phyloP scores from a whole-genome alignment of 305 asterid species.

The Nicotiana rustica region DNA sequence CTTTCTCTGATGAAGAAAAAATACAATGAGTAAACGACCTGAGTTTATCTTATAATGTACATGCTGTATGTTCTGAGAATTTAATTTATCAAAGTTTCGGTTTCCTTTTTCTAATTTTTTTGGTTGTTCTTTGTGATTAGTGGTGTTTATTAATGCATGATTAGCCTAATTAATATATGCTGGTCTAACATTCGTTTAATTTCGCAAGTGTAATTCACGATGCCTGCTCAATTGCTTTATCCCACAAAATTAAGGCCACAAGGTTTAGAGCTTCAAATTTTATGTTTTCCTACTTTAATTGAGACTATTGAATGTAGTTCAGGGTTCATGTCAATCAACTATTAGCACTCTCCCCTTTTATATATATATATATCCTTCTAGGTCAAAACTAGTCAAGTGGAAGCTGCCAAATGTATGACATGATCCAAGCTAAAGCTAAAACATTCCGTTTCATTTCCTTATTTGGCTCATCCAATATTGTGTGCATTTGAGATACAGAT shows the following conservation, averaged over 20 bases:
- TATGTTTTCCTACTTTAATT: too few relatives aligned
- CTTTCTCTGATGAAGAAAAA: constrained; percentile 1
- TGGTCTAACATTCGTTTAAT: background rate
- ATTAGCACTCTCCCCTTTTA: too few relatives aligned
- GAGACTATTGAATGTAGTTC: too few relatives aligned
- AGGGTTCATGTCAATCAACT: too few relatives aligned
- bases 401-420: background rate
- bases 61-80: background rate
- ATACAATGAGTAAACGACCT: background rate
- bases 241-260: too few relatives aligned
- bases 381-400: background rate
- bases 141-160: background rate
- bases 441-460: too few relatives aligned
- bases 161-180: background rate
- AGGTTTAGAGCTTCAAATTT: too few relatives aligned
- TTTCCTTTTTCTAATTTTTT: too few relatives aligned
- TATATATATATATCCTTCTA: too few relatives aligned
- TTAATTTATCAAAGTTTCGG: too few relatives aligned
- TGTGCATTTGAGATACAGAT: constrained; percentile 7
- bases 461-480: background rate
- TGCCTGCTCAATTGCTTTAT: background rate
- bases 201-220: background rate
- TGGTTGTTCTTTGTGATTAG: background rate
- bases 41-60: background rate
- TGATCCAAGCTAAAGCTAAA: background rate